Percentiles rank a stretch among this genome's conserved stretches.
phyloP scores from a whole-genome alignment of 83 land plant genomes.

The Larix sibirica region DNA sequence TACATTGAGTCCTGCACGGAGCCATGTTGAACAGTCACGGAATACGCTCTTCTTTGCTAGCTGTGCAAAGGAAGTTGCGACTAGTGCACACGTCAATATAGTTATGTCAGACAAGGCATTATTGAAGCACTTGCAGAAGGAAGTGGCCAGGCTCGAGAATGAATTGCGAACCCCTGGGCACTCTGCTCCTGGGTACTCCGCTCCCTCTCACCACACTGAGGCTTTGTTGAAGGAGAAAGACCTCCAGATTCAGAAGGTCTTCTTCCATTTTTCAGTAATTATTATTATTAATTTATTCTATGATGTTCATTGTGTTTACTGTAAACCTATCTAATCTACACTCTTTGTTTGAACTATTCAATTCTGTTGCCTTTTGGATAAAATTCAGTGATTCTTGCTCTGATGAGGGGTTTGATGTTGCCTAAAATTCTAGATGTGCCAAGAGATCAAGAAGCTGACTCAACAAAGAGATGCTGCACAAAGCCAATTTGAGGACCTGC shows the following conservation, averaged over 20 bases:
- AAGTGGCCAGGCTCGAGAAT: constrained; percentile 79
- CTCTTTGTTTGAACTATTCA: background rate
- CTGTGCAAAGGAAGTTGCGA: constrained; percentile 94
- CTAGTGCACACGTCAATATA: constrained; percentile 92
- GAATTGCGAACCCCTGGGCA: constrained; percentile 39
- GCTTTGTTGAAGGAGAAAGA: constrained; percentile 65
- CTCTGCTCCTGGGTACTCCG: constrained; percentile 35
- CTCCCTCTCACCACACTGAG: constrained; percentile 21
- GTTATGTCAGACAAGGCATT: constrained; percentile 80
- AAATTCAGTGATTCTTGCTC: background rate
- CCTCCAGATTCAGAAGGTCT: constrained; percentile 64
- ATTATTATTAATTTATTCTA: background rate
- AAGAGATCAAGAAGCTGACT: constrained; percentile 66
- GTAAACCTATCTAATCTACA: background rate
- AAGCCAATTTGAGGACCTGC: constrained; percentile 63
- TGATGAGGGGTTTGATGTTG: background rate
- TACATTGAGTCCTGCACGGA: constrained; percentile 92
- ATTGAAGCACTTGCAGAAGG: constrained; percentile 80
- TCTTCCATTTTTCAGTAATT: background rate
- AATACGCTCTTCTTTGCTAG: constrained; percentile 95
- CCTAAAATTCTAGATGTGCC: constrained; percentile 48
- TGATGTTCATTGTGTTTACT: constrained; percentile 1
- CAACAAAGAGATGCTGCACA: constrained; percentile 78
- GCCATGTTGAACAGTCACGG: constrained; percentile 91
- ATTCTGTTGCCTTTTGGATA: background rate